phyloP scores from a whole-genome alignment of 257 asterid species.

The Nicotiana undulata region DNA sequence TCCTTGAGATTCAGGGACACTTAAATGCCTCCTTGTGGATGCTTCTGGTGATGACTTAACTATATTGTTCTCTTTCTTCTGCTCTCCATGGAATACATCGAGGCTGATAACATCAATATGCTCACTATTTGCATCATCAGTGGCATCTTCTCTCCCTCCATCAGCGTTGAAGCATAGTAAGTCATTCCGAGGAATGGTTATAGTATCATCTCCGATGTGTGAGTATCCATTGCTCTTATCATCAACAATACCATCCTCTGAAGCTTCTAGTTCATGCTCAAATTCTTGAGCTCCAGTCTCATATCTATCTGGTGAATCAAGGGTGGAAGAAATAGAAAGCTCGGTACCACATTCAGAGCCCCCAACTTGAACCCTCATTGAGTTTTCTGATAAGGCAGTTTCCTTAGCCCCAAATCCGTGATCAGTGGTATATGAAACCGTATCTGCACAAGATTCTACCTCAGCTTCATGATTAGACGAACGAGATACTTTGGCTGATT shows the following conservation, averaged over 20 bases:
- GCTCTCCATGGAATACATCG: slow-evolving; percentile 21
- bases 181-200: slow-evolving; percentile 11
- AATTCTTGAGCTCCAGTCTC: slow-evolving; percentile 40
- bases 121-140: slow-evolving; percentile 19
- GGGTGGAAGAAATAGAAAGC: slow-evolving; percentile 73
- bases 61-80: slow-evolving; percentile 35
- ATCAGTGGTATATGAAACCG: slow-evolving; percentile 30
- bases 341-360: slow-evolving; percentile 90
- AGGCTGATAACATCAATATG: slow-evolving; percentile 18
- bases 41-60: slow-evolving; percentile 51
- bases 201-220: slow-evolving; percentile 29
- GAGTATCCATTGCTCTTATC: slow-evolving; percentile 22
- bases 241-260: slow-evolving; percentile 23
- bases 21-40: slow-evolving; percentile 66
- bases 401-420: slow-evolving; percentile 31
- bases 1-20: slow-evolving; percentile 60
- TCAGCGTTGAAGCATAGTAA: slow-evolving; percentile 21
- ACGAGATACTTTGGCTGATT: slow-evolving; percentile 32
- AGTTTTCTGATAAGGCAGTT: slow-evolving; percentile 30
- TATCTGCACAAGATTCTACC: slow-evolving; percentile 31
- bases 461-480: slow-evolving; percentile 34
- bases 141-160: slow-evolving; percentile 26
- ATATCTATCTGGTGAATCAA: slow-evolving; percentile 74
- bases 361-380: slow-evolving; percentile 35
- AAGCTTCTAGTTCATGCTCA: slow-evolving; percentile 32